Conservation (phyloP, 306 rosid species). For the Benincasa hispida region DNA sequence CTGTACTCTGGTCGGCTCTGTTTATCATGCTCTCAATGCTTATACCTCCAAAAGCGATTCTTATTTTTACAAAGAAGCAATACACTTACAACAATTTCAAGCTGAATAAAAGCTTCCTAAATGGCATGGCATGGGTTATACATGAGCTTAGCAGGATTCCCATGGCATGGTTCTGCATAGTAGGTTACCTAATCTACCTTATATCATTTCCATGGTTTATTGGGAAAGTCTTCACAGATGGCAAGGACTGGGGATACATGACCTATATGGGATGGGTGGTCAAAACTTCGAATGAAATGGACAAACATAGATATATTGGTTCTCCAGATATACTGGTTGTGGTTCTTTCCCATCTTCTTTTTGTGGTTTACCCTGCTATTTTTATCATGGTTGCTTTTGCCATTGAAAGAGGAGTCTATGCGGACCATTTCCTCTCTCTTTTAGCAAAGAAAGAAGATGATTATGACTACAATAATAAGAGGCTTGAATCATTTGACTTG, state of each 20-base stretch:
- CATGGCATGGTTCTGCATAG: constrained; percentile 49
- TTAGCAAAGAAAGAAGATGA: constrained; percentile 82
- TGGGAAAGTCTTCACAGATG: constrained; percentile 64
- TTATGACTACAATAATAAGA: constrained; percentile 15
- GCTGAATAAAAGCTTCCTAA: constrained; percentile 32
- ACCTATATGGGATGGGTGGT: constrained; percentile 84
- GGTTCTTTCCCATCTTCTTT: constrained; percentile 74
- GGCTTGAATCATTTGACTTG: constrained; percentile 15
- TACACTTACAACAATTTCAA: constrained; percentile 45
- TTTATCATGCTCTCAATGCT: constrained; percentile 40
- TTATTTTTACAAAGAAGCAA: constrained; percentile 39
- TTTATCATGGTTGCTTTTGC: constrained; percentile 38
- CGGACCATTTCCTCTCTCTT: constrained; percentile 31
- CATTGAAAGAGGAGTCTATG: constrained; percentile 46
- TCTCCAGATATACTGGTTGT: constrained; percentile 74
- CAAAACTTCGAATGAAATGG: constrained; percentile 26
- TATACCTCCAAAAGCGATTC: constrained; percentile 58
- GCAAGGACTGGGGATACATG: constrained; percentile 50
- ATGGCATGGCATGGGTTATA: constrained; percentile 46
- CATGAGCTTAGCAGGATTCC: constrained; percentile 62
- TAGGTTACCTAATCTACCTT: constrained; percentile 65
- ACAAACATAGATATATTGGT: constrained; percentile 53
- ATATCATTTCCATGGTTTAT: constrained; percentile 63
- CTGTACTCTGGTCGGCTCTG: constrained; percentile 53
- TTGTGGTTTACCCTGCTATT: constrained; percentile 66